Evolutionary conservation across 176 grass and related monocot species (phyloP).

Genomic region (Raddia guianensis): DNA sequence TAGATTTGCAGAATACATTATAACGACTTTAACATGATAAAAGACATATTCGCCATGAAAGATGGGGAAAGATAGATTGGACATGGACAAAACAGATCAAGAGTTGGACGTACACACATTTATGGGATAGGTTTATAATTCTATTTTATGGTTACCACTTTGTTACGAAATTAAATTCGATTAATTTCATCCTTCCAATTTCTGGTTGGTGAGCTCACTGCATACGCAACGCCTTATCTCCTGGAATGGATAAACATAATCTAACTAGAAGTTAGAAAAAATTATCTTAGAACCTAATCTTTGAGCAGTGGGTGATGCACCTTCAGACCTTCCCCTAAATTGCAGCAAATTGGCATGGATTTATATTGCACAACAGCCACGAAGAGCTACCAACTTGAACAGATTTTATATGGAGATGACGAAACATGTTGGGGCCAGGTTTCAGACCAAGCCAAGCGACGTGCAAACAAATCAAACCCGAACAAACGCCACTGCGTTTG

Average conservation of each 20-base stretch:
- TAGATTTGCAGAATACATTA: no score
- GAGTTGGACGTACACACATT: background rate
- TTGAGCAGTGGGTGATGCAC: background rate
- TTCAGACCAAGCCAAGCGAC: background rate
- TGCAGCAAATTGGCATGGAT: background rate
- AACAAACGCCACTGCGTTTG: background rate
- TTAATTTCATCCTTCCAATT: slow-evolving; percentile 1
- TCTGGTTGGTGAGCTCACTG: background rate
- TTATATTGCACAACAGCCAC: background rate
- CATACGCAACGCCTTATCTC: background rate
- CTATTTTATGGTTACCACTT: background rate
- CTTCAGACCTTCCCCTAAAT: background rate
- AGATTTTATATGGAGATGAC: background rate
- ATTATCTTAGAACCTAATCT: slow-evolving; percentile 1
- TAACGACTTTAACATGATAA: no score
- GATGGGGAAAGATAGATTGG: no score
- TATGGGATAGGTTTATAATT: background rate
- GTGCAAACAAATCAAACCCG: background rate
- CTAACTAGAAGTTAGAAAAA: background rate
- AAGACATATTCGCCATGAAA: no score
- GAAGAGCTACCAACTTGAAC: slow-evolving; percentile 6
- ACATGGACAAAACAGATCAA: no score
- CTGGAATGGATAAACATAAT: background rate
- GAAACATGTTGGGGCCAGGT: background rate
- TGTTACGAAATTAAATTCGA: no score